Evolutionary conservation across 345 rosid genomes (phyloP).

Genomic region (Gynandropsis gynandra): DNA sequence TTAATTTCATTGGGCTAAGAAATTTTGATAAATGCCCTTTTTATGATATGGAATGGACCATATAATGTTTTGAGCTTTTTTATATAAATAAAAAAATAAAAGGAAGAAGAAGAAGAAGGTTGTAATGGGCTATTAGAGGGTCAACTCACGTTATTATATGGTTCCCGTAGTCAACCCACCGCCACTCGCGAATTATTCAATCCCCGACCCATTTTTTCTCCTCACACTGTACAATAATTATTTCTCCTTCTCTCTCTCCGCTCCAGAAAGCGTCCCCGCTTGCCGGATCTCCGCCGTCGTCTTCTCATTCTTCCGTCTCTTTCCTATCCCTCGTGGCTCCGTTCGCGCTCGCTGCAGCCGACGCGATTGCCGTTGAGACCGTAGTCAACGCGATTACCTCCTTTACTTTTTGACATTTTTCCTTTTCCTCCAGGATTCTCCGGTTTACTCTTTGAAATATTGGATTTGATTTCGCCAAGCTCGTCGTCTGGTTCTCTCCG

Average conservation of each 20-base stretch:
- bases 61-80: too few species aligned
- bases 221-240: neutral
- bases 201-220: too few species aligned
- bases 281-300: conserved; percentile 21
- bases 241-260: conserved; percentile 5
- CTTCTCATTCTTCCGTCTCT: neutral
- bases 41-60: too few species aligned
- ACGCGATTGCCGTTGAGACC: conserved; percentile 9
- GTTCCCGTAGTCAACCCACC: too few species aligned
- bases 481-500: too few species aligned
- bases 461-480: conserved; percentile 12
- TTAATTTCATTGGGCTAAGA: too few species aligned
- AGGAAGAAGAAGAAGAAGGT: too few species aligned
- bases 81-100: too few species aligned
- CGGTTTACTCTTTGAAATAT: conserved; percentile 14
- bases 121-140: too few species aligned
- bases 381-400: conserved; percentile 15
- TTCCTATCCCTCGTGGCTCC: neutral
- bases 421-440: conserved; percentile 15
- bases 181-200: too few species aligned
- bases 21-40: too few species aligned
- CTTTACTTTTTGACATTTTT: neutral
- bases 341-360: neutral
- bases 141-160: too few species aligned
- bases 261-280: conserved; percentile 13